A percentile compares a stretch with the other conserved stretches of the same genome.
Conservation (phyloP, 805 yeast species). For the Scheffersomyces ergatensis region DNA sequence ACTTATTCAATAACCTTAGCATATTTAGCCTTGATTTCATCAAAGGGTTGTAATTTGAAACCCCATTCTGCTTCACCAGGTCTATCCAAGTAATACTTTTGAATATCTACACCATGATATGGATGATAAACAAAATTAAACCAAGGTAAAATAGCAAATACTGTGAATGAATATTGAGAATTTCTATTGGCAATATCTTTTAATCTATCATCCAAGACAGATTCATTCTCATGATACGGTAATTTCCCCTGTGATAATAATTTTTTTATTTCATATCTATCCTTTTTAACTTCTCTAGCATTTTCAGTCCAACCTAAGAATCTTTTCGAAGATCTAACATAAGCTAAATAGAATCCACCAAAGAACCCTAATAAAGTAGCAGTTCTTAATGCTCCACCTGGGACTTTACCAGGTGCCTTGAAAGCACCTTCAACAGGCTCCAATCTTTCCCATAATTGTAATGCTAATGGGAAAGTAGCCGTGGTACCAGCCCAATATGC, state of each 20-base stretch:
- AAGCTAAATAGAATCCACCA: slow-evolving; percentile 76
- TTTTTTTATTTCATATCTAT: slow-evolving; percentile 70
- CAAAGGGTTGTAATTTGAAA: slow-evolving; percentile 48
- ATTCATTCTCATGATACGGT: slow-evolving; percentile 63
- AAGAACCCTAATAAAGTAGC: slow-evolving; percentile 60
- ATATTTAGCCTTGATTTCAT: slow-evolving; percentile 42
- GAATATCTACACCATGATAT: slow-evolving; percentile 74
- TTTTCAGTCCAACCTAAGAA: slow-evolving; percentile 81
- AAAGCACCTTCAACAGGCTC: slow-evolving; percentile 42
- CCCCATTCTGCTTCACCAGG: slow-evolving; percentile 63
- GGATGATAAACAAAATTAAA: slow-evolving; percentile 80
- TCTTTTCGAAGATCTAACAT: slow-evolving; percentile 63
- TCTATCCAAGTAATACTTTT: slow-evolving; percentile 55
- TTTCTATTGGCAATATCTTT: slow-evolving; percentile 76
- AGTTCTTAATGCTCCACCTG: slow-evolving; percentile 55
- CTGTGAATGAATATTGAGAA: slow-evolving; percentile 66
- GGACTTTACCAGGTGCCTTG: slow-evolving; percentile 48
- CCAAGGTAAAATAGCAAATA: slow-evolving; percentile 69
- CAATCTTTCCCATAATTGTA: slow-evolving; percentile 41
- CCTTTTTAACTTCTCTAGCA: slow-evolving; percentile 64
- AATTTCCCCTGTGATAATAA: slow-evolving; percentile 61
- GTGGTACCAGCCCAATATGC: slow-evolving; percentile 43
- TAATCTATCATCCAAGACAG: slow-evolving; percentile 57
- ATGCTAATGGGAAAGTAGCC: slow-evolving; percentile 41
- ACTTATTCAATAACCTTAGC: slow-evolving; percentile 22